phyloP scores from a whole-genome alignment of 306 rosid species.

The Begonia fuchsioides region DNA sequence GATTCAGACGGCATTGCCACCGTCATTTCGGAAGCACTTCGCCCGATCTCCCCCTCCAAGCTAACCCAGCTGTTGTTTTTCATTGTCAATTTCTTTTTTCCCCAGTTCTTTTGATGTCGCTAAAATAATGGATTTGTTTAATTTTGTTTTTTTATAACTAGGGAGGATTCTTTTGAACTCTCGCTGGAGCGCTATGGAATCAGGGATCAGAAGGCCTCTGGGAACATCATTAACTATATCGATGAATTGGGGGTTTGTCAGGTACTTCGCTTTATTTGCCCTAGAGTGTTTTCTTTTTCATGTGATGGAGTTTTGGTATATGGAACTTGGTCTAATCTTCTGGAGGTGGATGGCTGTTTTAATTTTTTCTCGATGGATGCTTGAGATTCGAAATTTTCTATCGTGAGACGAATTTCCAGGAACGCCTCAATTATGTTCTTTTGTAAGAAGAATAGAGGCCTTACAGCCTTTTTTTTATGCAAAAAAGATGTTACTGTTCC shows the following conservation, averaged over 20 bases:
- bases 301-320: not conserved
- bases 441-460: no score
- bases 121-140: not conserved
- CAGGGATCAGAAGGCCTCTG: slow-evolving; percentile 44
- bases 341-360: not conserved
- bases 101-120: not conserved
- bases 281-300: no score
- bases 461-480: no score
- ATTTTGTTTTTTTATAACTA: slow-evolving; percentile 13
- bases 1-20: slow-evolving; percentile 57
- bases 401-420: no score
- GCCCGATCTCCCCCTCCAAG: slow-evolving; percentile 25
- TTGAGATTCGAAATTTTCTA: no score
- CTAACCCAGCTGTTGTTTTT: slow-evolving; percentile 24
- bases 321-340: not conserved
- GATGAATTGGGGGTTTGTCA: slow-evolving; percentile 33
- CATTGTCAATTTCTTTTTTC: not conserved
- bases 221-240: slow-evolving; percentile 38
- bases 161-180: slow-evolving; percentile 47
- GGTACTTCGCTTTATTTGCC: slow-evolving; percentile 15
- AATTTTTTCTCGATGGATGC: not conserved
- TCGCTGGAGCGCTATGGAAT: slow-evolving; percentile 58
- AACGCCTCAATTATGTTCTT: no score
- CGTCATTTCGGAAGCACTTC: slow-evolving; percentile 35
- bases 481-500: no score